A percentile compares a stretch with the other conserved stretches of the same genome.
Evolutionary conservation across 169 alveolate genomes (phyloP).

Genomic region (Plasmodium fragile): DNA sequence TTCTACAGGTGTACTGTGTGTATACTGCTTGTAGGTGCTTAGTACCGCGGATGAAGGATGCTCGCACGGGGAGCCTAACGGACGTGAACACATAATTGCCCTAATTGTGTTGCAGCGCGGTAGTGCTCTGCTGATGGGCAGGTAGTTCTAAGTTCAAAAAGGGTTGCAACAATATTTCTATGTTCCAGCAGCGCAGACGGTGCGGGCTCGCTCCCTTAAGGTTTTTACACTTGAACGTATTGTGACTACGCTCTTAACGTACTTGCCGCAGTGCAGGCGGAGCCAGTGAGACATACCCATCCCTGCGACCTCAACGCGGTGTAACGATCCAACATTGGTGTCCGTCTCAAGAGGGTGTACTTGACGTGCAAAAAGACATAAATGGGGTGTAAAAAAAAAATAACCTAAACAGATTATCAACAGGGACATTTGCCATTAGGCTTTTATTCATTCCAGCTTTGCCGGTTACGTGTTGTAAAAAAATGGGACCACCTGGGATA

Average conservation of each 20-base stretch:
- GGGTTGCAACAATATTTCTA: neutral
- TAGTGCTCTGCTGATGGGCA: neutral
- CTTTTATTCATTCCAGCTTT: neutral
- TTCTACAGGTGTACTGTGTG: neutral
- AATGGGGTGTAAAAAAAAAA: neutral
- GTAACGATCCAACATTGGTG: neutral
- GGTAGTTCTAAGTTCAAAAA: neutral
- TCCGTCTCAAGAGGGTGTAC: neutral
- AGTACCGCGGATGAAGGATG: neutral
- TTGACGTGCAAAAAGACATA: neutral
- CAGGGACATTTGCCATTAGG: neutral
- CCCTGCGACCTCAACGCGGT: neutral
- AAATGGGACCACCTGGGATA: neutral
- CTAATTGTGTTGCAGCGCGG: neutral
- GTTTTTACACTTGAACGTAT: neutral
- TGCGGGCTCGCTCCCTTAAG: neutral
- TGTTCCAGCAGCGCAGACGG: neutral
- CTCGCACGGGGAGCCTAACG: neutral
- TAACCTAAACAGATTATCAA: neutral
- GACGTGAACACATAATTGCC: neutral
- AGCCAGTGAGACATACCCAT: neutral
- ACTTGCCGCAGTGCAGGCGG: neutral
- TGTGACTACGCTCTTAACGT: neutral
- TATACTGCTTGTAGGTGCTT: conserved; percentile 10
- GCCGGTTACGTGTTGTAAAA: neutral